These are phyloP conservation scores for Bryoglossum gracile DNA, from an alignment of 495 filamentous ascomycete genomes.

Conservation along the genomic window DNA sequence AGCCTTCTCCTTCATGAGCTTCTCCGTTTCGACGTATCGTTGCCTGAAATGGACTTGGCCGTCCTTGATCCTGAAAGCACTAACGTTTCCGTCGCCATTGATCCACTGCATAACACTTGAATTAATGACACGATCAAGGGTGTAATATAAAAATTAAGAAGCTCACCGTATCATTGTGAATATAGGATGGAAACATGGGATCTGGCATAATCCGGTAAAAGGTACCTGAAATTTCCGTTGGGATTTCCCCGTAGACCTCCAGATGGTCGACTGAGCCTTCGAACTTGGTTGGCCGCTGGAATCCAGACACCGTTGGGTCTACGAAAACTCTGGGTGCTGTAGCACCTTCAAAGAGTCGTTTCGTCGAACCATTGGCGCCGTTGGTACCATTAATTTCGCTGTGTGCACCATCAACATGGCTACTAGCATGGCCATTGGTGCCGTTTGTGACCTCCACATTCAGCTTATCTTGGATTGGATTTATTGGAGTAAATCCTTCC, in stretches of 20 bases:
- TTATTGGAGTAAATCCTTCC: too few species aligned
- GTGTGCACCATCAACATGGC: too few species aligned
- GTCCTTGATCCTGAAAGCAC: conserved; percentile 43
- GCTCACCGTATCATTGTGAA: neutral
- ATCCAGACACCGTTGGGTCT: neutral
- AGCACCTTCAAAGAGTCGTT: neutral
- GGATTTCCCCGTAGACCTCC: neutral
- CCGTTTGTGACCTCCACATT: too few species aligned
- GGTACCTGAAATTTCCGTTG: neutral
- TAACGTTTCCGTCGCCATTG: conserved; percentile 33
- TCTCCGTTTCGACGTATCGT: conserved; percentile 30
- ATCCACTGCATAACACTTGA: conserved; percentile 5
- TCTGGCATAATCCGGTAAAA: conserved; percentile 1
- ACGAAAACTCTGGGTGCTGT: neutral
- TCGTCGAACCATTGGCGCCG: neutral
- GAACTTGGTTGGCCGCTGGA: neutral
- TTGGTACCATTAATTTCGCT: neutral
- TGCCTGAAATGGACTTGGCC: conserved; percentile 31
- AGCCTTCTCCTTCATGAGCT: conserved; percentile 24
- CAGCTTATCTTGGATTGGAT: too few species aligned
- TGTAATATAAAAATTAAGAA: too few species aligned
- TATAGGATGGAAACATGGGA: neutral
- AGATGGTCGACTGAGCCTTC: neutral
- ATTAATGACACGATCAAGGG: too few species aligned
- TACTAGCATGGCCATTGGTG: too few species aligned